These are phyloP conservation scores for Quercus suber DNA, from an alignment of 306 rosid species.

Conservation along the genomic window DNA sequence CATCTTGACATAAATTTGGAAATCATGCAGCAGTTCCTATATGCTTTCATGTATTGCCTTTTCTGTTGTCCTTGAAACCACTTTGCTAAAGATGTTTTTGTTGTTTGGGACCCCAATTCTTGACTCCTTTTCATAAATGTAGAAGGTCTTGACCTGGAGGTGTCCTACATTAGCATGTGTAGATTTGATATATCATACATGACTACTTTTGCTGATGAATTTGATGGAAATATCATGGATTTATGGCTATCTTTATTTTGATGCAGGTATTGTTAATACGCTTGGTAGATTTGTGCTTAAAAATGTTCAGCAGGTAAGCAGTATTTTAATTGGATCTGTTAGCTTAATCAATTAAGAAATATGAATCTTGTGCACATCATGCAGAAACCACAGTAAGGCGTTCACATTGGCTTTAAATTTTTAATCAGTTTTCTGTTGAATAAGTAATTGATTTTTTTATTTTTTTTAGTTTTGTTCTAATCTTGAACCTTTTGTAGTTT, in stretches of 20 bases:
- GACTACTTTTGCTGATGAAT: not conserved
- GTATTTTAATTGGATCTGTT: not conserved
- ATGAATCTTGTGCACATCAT: not conserved
- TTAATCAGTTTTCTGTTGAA: not conserved
- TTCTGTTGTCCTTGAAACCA: not conserved
- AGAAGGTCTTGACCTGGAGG: not conserved
- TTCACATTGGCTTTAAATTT: not conserved
- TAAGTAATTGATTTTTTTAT: not conserved
- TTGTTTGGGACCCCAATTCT: not conserved
- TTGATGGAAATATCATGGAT: not conserved
- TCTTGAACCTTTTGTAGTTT: not conserved
- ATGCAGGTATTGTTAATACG: conserved; percentile 42
- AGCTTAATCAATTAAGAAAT: not conserved
- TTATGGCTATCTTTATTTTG: conserved; percentile 2
- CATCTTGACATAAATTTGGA: not conserved
- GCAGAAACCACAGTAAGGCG: not conserved
- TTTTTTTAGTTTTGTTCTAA: not conserved
- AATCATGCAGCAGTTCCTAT: not conserved
- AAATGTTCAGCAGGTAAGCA: conserved; percentile 66
- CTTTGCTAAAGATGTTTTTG: not conserved
- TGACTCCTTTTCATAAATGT: not conserved
- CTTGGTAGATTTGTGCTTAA: conserved; percentile 52
- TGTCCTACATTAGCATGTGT: not conserved
- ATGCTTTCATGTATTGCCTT: not conserved
- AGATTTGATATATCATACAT: not conserved